Conservation (phyloP, 257 asterid species). For the Scutellaria galericulata region DNA sequence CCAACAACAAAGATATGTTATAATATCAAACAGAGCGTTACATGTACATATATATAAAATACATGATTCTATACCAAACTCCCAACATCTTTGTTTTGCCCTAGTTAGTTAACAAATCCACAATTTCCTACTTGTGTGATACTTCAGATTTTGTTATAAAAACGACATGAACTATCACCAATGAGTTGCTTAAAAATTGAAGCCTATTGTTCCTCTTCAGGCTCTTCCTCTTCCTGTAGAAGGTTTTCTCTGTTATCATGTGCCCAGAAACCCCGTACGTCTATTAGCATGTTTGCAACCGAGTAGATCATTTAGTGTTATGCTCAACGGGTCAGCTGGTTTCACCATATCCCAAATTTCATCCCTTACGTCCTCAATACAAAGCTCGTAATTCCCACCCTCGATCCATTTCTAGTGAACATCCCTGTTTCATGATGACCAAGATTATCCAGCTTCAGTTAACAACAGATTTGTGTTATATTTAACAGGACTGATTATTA, state of each 20-base stretch:
- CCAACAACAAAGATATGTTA: too few species aligned
- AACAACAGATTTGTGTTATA: neutral
- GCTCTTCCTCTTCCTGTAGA: constrained; percentile 99
- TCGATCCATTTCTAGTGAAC: constrained; percentile 99
- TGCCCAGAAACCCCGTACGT: constrained; percentile 99
- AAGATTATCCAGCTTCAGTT: constrained; percentile 25
- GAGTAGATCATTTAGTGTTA: constrained; percentile 78
- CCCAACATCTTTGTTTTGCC: neutral
- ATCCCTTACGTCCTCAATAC: constrained; percentile 97
- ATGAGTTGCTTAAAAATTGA: neutral
- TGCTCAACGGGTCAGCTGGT: constrained; percentile 75
- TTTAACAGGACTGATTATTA: neutral
- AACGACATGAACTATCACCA: neutral
- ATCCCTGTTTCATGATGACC: constrained; percentile 66
- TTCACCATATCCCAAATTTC: constrained; percentile 99
- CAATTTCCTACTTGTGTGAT: constrained; percentile 3
- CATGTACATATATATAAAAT: neutral
- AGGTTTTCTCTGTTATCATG: constrained; percentile 98
- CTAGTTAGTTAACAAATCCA: constrained; percentile 3
- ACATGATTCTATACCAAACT: constrained; percentile 13
- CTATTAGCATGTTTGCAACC: constrained; percentile 95
- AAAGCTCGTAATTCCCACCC: constrained; percentile 96
- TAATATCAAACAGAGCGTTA: neutral
- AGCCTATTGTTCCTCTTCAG: constrained; percentile 78
- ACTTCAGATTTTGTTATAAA: constrained; percentile 1